Conservation (phyloP, 2,329 filamentous ascomycete species). For the Blastomyces percursus region DNA sequence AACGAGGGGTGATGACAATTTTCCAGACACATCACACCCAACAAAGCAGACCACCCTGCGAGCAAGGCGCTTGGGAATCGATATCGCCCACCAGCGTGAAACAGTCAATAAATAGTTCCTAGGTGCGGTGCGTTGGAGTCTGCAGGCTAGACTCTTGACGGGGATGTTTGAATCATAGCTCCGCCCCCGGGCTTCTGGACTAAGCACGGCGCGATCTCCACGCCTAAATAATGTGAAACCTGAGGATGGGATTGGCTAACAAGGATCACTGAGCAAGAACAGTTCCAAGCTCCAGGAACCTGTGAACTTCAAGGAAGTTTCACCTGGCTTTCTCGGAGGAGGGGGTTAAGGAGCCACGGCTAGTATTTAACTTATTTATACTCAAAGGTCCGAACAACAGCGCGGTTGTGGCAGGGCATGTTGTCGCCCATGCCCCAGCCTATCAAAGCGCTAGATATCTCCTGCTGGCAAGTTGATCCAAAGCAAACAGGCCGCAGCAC, state of each 20-base stretch:
- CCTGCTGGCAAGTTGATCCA: neutral
- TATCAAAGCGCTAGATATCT: neutral
- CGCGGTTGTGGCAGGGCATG: neutral
- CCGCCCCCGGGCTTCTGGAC: neutral
- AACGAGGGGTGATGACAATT: neutral
- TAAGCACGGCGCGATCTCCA: neutral
- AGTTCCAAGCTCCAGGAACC: slow-evolving; percentile 1
- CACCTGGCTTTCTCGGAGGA: neutral
- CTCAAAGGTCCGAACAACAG: neutral
- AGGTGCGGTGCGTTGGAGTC: neutral
- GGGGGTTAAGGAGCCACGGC: too few species aligned
- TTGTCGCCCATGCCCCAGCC: neutral
- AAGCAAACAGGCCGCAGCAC: too few species aligned
- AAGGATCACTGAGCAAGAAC: neutral
- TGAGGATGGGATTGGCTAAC: neutral
- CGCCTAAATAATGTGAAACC: neutral
- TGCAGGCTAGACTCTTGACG: slow-evolving; percentile 1
- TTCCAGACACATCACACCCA: slow-evolving; percentile 4
- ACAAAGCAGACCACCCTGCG: neutral
- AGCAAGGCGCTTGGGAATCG: neutral
- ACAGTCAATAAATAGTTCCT: neutral
- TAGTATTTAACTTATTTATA: neutral
- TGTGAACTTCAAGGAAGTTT: slow-evolving; percentile 2
- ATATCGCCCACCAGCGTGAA: neutral
- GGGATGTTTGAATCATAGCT: slow-evolving; percentile 6